Evolutionary conservation across 2,329 filamentous ascomycete species (phyloP).

Genomic region (Corinectria fuckeliana): DNA sequence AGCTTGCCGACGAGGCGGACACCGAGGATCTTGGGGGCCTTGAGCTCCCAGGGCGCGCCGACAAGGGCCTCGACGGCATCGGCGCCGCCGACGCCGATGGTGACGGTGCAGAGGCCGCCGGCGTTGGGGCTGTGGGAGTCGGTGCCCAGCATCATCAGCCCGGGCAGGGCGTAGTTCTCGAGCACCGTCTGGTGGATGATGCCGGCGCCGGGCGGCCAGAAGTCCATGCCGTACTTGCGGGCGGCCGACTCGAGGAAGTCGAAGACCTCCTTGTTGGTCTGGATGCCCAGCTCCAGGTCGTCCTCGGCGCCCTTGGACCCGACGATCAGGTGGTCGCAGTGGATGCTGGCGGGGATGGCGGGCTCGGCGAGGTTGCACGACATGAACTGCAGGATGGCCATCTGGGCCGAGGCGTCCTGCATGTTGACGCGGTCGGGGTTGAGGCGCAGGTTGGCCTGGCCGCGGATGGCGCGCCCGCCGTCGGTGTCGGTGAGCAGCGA

Average conservation of each 20-base stretch:
- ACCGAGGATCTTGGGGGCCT: conserved; percentile 89
- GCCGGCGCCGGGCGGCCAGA: conserved; percentile 91
- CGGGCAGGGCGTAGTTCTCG: conserved; percentile 97
- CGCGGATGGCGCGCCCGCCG: conserved; percentile 83
- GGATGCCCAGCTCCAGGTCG: conserved; percentile 84
- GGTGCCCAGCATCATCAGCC: conserved; percentile 98
- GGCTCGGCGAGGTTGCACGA: conserved; percentile 88
- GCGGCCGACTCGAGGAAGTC: conserved; percentile 94
- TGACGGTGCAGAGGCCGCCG: conserved; percentile 91
- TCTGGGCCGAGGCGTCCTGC: conserved; percentile 98
- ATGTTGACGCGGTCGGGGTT: conserved; percentile 98
- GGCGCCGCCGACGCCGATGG: conserved; percentile 95
- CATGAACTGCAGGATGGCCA: conserved; percentile 99
- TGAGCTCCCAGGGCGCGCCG: conserved; percentile 96
- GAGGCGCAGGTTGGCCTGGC: conserved; percentile 91
- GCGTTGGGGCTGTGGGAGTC: conserved; percentile 98
- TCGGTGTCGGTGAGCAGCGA: conserved; percentile 82
- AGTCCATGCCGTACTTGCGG: conserved; percentile 92
- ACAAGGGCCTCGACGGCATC: conserved; percentile 97
- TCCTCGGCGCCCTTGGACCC: conserved; percentile 87
- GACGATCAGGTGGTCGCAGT: conserved; percentile 99
- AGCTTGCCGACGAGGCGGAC: conserved; percentile 85
- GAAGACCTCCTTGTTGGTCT: conserved; percentile 95
- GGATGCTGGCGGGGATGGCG: conserved; percentile 94
- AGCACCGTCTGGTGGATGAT: conserved; percentile 98